A percentile compares a stretch with the other conserved stretches of the same genome.
Conservation (phyloP, 1,284 basidiomycete genomes). For the Puccinia polysora region DNA sequence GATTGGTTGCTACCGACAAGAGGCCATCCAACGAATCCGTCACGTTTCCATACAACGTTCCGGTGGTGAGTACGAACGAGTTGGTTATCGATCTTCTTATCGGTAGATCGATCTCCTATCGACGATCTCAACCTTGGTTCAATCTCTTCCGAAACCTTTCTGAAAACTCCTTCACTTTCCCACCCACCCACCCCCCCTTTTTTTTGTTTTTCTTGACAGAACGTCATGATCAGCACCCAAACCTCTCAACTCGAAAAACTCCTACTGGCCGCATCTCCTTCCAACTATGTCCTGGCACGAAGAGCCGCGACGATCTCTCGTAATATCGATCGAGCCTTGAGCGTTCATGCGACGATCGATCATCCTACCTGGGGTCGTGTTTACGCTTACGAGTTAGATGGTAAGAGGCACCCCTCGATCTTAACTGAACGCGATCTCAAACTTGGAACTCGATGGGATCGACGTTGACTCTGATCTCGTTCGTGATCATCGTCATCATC, state of each 20-base stretch:
- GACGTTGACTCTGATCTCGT: too few species aligned
- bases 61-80: constrained; percentile 11
- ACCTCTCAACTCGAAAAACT: constrained; percentile 5
- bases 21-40: background rate
- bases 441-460: too few species aligned
- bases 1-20: background rate
- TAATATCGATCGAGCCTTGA: background rate
- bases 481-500: background rate
- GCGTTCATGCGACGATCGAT: background rate
- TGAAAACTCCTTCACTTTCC: background rate
- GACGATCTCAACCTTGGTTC: background rate
- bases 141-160: background rate
- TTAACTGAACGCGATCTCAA: too few species aligned
- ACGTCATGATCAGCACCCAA: background rate
- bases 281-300: background rate
- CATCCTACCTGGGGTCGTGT: constrained; percentile 42
- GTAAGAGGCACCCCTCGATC: constrained; percentile 11
- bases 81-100: too few species aligned
- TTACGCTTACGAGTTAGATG: constrained; percentile 50
- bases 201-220: too few species aligned
- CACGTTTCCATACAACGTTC: constrained; percentile 4
- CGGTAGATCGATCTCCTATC: too few species aligned
- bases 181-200: too few species aligned
- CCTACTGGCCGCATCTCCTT: background rate
- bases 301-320: background rate